phyloP scores from a whole-genome alignment of 352 stramenopile genomes.

The Pythium dissimile region DNA sequence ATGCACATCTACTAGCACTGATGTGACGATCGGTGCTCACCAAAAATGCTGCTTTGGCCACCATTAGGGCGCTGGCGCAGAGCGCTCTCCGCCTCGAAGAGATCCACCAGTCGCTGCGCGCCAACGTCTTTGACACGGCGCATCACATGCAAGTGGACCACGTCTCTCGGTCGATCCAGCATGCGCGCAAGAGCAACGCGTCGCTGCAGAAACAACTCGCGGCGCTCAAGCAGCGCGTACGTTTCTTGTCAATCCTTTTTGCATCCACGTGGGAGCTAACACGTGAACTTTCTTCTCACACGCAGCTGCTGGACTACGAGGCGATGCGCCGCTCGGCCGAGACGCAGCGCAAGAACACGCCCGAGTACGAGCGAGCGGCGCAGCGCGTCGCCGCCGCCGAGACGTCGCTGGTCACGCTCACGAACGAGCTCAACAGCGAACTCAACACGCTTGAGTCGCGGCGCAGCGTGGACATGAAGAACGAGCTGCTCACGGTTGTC shows the following conservation, averaged over 20 bases:
- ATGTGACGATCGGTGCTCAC: too few species aligned
- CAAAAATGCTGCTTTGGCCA: neutral
- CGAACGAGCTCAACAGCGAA: constrained; percentile 61
- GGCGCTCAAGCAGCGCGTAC: constrained; percentile 28
- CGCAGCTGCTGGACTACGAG: constrained; percentile 67
- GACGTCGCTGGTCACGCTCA: constrained; percentile 41
- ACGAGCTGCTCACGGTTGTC: constrained; percentile 73
- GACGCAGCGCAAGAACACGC: constrained; percentile 49
- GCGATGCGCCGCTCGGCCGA: constrained; percentile 64
- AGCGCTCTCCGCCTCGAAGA: constrained; percentile 30
- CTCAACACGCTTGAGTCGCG: constrained; percentile 59
- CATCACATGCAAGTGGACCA: constrained; percentile 33
- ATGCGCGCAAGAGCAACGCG: constrained; percentile 26
- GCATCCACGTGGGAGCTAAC: neutral
- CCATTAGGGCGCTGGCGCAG: constrained; percentile 27
- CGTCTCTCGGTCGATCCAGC: constrained; percentile 28
- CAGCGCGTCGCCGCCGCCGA: constrained; percentile 51
- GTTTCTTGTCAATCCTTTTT: neutral
- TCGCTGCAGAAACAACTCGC: constrained; percentile 29
- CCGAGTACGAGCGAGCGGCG: constrained; percentile 66
- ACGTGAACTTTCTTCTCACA: neutral
- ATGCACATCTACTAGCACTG: neutral
- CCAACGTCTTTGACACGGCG: constrained; percentile 25
- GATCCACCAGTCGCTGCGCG: constrained; percentile 29
- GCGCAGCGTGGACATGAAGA: constrained; percentile 65